phyloP scores from a whole-genome alignment of 73 alveolate genomes.

The Blepharisma stoltei region DNA sequence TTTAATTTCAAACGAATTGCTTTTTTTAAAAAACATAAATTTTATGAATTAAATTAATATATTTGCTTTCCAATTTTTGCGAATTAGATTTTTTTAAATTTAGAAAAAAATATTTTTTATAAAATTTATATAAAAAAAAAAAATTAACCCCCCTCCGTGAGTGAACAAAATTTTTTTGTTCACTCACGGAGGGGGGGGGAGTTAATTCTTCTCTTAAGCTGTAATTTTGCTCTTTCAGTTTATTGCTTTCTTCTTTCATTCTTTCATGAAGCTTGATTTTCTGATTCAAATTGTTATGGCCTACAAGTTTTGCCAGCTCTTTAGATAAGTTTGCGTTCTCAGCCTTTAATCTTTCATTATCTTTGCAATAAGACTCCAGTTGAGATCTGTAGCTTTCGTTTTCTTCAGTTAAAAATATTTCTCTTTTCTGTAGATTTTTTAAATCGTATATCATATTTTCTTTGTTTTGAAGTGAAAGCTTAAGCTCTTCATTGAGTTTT shows the following conservation, averaged over 20 bases:
- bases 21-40: too few relatives aligned
- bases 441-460: conserved; percentile 6
- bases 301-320: not conserved
- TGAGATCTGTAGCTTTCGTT: not conserved
- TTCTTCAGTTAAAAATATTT: not conserved
- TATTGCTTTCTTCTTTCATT: conserved; percentile 1
- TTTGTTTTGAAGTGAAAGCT: not conserved
- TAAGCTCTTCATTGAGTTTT: not conserved
- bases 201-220: conserved; percentile 4
- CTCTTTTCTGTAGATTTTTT: not conserved
- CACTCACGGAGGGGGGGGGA: too few relatives aligned
- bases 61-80: too few relatives aligned
- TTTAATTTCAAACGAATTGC: too few relatives aligned
- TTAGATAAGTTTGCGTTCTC: not conserved
- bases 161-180: too few relatives aligned
- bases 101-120: too few relatives aligned
- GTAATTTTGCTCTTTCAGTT: not conserved
- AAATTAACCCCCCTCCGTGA: too few relatives aligned
- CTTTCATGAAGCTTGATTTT: not conserved
- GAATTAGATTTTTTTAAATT: too few relatives aligned
- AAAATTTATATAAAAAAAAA: too few relatives aligned
- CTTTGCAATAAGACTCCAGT: not conserved
- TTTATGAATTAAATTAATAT: too few relatives aligned
- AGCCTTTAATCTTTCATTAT: not conserved
- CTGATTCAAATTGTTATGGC: conserved; percentile 4